Evolutionary conservation across 352 stramenopile species (phyloP), one percentile per base, ranked within the genome.

Genomic region (Globisporangium radiosum): DNA sequence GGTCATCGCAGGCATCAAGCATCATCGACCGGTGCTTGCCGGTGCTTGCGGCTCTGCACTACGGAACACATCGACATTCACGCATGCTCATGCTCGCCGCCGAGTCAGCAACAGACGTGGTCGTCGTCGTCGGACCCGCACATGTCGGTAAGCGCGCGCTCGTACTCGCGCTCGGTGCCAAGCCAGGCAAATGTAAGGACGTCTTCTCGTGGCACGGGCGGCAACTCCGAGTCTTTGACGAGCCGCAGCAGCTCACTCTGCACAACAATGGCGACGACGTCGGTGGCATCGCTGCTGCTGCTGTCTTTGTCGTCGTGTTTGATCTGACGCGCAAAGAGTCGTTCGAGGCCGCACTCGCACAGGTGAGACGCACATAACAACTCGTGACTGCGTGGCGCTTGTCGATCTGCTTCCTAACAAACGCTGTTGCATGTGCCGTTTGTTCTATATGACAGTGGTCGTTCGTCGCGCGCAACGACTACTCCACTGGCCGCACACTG

Each of bases 131-230:
- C 0, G 81, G 81, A 3, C 62, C 60, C 14, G 52, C 57, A 9
- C 69, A 66, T 40, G 70, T 75, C 14, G 75, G 78, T 49, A 88
- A 88, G 68, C 65, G 57, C 37, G 78, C 69, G 53, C 72, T 90
- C 38, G 73, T 74, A 50, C 52, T 64, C 53, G 81, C 81, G 8
- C 64, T 90, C 7, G 78, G 78, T 3, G 73, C 71, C 14, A 39
- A 14, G 7, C 19, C 47, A 39, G 25, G 10, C 47, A 43, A 54
- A 13, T 33, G 9, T 25, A 66, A 25, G 49, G 42, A 55, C 10
- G 17, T 52, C 52, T 57, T 59, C 39, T 47, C 40, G 36, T 62
- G 48, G 43, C 39, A 17, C 47, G 15, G 14, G 50, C 38, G 7
- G 15, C n/a, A 17, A 43, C 43, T 72, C 17, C 33, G 47, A 19